phyloP scores from a whole-genome alignment of 805 yeast species.

The Yarrowia hollandica region DNA sequence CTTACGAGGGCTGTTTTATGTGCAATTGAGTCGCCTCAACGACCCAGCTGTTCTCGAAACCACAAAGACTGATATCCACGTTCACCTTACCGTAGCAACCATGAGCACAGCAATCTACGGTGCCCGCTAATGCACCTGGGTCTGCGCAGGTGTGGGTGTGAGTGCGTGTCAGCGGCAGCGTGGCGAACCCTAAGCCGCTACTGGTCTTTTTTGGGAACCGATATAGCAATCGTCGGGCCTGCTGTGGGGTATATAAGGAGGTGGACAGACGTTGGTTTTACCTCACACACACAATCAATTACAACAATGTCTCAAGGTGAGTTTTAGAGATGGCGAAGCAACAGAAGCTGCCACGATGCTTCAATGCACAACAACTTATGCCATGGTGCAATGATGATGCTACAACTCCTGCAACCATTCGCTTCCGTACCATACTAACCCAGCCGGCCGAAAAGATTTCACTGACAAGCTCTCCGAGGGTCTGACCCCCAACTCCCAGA shows the following conservation, averaged over 20 bases:
- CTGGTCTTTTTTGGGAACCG: not conserved
- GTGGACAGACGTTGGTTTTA: too few relatives aligned
- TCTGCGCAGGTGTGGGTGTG: not conserved
- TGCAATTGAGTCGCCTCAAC: too few relatives aligned
- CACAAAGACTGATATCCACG: too few relatives aligned
- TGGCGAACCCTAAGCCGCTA: not conserved
- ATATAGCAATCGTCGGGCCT: not conserved
- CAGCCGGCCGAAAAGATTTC: slow-evolving; percentile 62
- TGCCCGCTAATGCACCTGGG: slow-evolving; percentile 1
- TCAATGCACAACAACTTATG: too few relatives aligned
- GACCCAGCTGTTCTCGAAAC: too few relatives aligned
- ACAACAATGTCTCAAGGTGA: slow-evolving; percentile 26
- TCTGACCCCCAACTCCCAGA: slow-evolving; percentile 69
- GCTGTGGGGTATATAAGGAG: slow-evolving; percentile 2
- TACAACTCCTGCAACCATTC: not conserved
- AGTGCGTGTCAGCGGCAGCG: not conserved
- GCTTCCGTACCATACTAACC: not conserved
- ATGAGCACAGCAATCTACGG: not conserved
- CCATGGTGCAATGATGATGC: not conserved
- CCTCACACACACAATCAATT: not conserved
- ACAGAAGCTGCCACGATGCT: too few relatives aligned
- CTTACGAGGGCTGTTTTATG: too few relatives aligned
- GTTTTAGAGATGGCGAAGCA: too few relatives aligned
- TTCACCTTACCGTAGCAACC: not conserved
- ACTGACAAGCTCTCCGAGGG: slow-evolving; percentile 66